Evolutionary conservation across 352 stramenopile genomes (phyloP).

Genomic region (Halophytophthora batemanensis): DNA sequence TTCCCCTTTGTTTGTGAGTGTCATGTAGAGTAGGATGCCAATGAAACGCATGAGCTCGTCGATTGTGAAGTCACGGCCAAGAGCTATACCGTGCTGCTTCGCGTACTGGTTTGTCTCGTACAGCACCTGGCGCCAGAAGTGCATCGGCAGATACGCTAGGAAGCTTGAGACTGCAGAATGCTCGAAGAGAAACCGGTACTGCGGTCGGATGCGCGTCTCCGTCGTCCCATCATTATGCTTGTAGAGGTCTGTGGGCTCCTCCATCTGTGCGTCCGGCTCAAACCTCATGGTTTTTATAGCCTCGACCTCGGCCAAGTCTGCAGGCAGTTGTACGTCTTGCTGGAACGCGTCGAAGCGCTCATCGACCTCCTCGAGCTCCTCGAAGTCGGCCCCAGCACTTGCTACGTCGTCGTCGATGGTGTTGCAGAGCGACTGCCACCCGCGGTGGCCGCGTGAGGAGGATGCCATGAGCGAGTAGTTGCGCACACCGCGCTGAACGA

Average conservation of each 20-base stretch:
- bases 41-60: conserved; percentile 33
- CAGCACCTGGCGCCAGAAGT: conserved; percentile 20
- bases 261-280: background rate
- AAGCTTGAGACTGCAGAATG: conserved; percentile 18
- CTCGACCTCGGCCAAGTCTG: conserved; percentile 1
- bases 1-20: conserved; percentile 22
- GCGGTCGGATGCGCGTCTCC: background rate
- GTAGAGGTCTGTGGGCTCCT: background rate
- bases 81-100: background rate
- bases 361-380: conserved; percentile 10
- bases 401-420: conserved; percentile 1
- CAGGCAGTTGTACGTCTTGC: background rate
- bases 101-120: conserved; percentile 12
- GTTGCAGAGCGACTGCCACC: conserved; percentile 2
- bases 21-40: conserved; percentile 30
- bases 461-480: conserved; percentile 6
- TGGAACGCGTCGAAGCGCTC: conserved; percentile 2
- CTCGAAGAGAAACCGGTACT: conserved; percentile 7
- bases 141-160: conserved; percentile 17
- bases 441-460: background rate
- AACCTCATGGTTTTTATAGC: conserved; percentile 3
- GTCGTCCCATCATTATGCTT: conserved; percentile 1
- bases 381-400: background rate
- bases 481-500: conserved; percentile 1
- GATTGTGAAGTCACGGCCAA: too few relatives aligned